Percentiles rank a stretch among this genome's conserved stretches.
phyloP scores from a whole-genome alignment of 176 grass and related monocot species.

The Carex cristatella region DNA sequence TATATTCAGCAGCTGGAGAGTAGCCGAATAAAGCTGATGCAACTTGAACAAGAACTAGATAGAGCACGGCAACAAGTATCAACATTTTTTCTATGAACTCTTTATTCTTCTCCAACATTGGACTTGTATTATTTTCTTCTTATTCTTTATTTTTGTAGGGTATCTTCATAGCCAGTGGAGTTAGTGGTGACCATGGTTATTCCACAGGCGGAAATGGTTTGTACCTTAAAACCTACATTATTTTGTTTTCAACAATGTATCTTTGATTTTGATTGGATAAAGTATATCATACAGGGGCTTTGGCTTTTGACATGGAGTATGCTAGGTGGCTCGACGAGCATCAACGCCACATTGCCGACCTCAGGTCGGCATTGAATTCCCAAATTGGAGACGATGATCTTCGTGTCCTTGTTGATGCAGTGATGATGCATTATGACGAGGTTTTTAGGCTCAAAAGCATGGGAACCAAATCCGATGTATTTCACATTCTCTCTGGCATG shows the following conservation, averaged over 20 bases:
- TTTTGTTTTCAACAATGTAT: neutral
- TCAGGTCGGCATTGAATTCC: conserved; percentile 50
- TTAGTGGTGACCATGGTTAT: conserved; percentile 42
- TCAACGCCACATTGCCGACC: conserved; percentile 59
- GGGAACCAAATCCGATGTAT: conserved; percentile 61
- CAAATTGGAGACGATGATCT: conserved; percentile 56
- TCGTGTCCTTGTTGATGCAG: conserved; percentile 44
- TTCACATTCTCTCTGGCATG: conserved; percentile 91
- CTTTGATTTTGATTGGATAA: neutral
- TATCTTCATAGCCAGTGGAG: conserved; percentile 67
- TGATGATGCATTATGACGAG: conserved; percentile 68
- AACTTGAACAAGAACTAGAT: conserved; percentile 88
- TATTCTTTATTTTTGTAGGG: conserved; percentile 35
- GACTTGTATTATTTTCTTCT: neutral
- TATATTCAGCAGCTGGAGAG: conserved; percentile 83
- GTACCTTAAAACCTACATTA: neutral
- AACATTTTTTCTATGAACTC: neutral
- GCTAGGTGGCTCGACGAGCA: conserved; percentile 89
- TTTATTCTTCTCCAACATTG: neutral
- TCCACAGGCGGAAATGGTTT: conserved; percentile 52
- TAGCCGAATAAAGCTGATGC: conserved; percentile 60
- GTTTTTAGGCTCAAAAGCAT: conserved; percentile 60
- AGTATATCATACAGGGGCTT: conserved; percentile 18
- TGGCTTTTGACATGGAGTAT: conserved; percentile 82
- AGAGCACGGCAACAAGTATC: conserved; percentile 84